phyloP scores from a whole-genome alignment of 2,329 filamentous ascomycete genomes.

The Ustulina deusta region DNA sequence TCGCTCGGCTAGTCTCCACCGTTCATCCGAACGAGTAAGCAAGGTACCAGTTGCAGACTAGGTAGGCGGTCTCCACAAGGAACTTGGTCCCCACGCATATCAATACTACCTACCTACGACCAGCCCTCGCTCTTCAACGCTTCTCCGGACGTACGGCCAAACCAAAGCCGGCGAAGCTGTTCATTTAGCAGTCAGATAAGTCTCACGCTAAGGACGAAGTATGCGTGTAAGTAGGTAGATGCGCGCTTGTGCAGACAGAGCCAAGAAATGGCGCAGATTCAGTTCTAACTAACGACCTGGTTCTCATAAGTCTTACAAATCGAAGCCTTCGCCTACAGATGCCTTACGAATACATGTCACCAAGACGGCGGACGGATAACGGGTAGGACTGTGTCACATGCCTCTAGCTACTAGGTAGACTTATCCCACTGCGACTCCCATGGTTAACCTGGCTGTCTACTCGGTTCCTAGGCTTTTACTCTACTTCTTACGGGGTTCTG shows the following conservation, averaged over 20 bases:
- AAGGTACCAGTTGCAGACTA: conserved; percentile 39
- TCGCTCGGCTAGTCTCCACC: conserved; percentile 31
- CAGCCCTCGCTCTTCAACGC: background rate
- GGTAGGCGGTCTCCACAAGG: conserved; percentile 30
- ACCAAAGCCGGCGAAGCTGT: background rate
- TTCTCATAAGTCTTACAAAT: conserved; percentile 17
- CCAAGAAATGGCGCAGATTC: conserved; percentile 4
- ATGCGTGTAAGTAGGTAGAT: background rate
- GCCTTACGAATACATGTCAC: background rate
- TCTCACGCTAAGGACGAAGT: background rate
- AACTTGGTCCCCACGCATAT: conserved; percentile 13
- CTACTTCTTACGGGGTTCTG: background rate
- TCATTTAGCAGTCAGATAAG: background rate
- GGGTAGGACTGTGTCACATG: background rate
- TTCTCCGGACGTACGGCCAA: conserved; percentile 1
- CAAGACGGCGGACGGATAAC: background rate
- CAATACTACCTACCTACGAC: conserved; percentile 1
- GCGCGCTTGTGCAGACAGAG: background rate
- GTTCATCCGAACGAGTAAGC: conserved; percentile 40
- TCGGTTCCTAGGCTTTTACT: background rate
- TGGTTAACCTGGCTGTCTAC: background rate
- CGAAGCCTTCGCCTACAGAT: background rate
- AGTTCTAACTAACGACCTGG: background rate
- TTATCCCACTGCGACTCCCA: background rate
- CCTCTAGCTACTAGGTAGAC: conserved; percentile 1